Base-by-base conservation (phyloP, 2,329 filamentous ascomycete genomes). In the Verticillium nonalfalfae region DNA sequence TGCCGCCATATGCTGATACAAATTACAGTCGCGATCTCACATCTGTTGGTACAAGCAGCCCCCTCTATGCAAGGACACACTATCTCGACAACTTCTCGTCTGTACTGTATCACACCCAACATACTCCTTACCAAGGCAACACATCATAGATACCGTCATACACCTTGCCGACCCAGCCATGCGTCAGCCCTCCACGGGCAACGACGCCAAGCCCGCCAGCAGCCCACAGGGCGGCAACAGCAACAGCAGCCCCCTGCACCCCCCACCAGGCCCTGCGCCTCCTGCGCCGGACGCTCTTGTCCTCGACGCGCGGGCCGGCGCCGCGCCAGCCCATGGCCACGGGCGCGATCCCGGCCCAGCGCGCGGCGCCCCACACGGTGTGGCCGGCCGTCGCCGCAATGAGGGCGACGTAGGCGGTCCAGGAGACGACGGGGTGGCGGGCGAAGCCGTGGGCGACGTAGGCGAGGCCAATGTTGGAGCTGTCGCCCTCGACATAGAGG, bases 381-480 rank as follows among this genome's bases (percentile, higher is more conserved):
- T 97, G 93, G 63, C 87, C 90, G 31, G 85, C 87, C 0, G 87
- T 90, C 0, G 88, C 75, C 15, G 78, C 78, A 7, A 97, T 78
- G 57, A 97, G 79, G 1, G 86, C 81, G 1, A 79, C 69, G 72
- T 96, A 97, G 1, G 89, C 88, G 1, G 82, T 67, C 72, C 86
- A 89, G n/a, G 90, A 85, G 9, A 89, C 72, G 1, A 81, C 66
- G 0, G 88, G 87, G 68, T 91, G 88, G 14, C 85, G 82, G 35
- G 90, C 87, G 70, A 97, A 95, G 2, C 91, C 91, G 75, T 98
- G 93, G 13, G 88, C 86, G 7, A 97, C 88, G 72, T 90, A 98
- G 13, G 86, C 88, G 13, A 98, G 78, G 0, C 91, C 90, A 50
- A 97, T 88, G 60, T 94, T 89, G n/a, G 91, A 90, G 69, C 88